Base-by-base conservation (phyloP, 169 alveolate genomes). In the Cryptosporidium parvum region DNA sequence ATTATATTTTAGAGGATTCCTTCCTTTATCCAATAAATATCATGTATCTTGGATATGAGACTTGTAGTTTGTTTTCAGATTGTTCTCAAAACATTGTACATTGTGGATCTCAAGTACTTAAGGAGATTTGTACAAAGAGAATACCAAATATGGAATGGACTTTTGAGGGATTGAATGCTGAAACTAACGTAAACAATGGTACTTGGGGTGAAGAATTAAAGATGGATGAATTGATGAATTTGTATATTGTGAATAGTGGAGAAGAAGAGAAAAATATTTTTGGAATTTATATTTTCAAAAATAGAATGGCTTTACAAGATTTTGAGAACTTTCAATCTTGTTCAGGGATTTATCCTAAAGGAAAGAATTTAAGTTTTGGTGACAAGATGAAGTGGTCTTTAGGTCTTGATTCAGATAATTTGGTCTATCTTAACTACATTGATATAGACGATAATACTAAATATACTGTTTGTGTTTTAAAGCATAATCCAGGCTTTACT, bases 101-200 rank as follows among this genome's bases (percentile, higher is more conserved):
- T 16, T 73, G 86, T n/a, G 12, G 14, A 9, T 73, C 86, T 4
- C 86, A 73, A 58, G 86, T 58, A 6, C 39, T 73, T 12, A 58
- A 73, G 26, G 70, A 48, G 12, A 6, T 73, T 29, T 73, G 86
- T 26, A 37, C 16, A 33, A 73, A 16, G 29, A n/a, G 7, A 42
- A 29, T 33, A 44, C 56, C 3, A 73, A 42, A 39, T 39, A 31
- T 31, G 71, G 23, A 12, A 0, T 73, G 86, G 86, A 31, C 6
- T 4, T 18, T 73, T 8, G 86, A 59, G 21, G 18, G 42, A 0
- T 48, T 12, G 29, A 31, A 56, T 18, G 14, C 61, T 18, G 58
- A 73, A 9, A 73, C 86, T 1, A 52, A 53, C 10, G 61, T 73
- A 5, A 73, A 56, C 37, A 73, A 73, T 35, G 86, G 86, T n/a